Base-by-base conservation (phyloP, 2,329 filamentous ascomycete species). In the Rutstroemia sydowiana region DNA sequence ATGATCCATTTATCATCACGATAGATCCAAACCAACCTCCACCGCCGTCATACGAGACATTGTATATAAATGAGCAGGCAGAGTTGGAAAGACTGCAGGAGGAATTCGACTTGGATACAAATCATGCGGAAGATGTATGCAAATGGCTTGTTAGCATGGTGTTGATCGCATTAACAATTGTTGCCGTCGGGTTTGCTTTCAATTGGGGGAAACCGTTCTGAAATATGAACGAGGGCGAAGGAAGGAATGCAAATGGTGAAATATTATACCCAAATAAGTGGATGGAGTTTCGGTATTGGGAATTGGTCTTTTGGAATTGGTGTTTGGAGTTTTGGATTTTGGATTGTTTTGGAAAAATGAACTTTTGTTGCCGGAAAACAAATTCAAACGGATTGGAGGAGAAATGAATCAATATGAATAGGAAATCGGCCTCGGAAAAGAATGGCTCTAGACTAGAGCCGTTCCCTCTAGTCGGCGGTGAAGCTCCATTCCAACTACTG, bases 101-200 rank as follows among this genome's bases (percentile, higher is more conserved):
- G 36, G 46, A 57, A 14, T 52, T 59, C 26, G 58, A 59, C 36
- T 45, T 43, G 1, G 61, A 61, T 36, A 52, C 31, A 2, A 53
- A 53, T 20, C 58, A 58, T 11, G 53, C 57, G 5, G 60, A 63
- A 34, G 63, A 63, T 45, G 42, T 65, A 14, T 61, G 56, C 14
- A 64, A 63, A 45, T 65, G 61, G 60, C 48, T 65, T 28, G 61
- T 65, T 26, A 58, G 57, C 9, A 65, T 65, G 63, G 20, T 65
- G 39, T 51, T 64, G n/a, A 55, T 65, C 20, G 54, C 54, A 2
- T 51, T 64, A 37, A 63, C 61, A 14, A 51, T 65, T 20, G 58
- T 58, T 2, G 51, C 52, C 39, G 61, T 63, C 16, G 63, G 61
- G 8, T 62, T 59, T 1, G 63, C 60, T 18, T 65, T 63, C 42